phyloP scores from a whole-genome alignment of 176 grass and related monocot genomes.

The Rhynchospora breviuscula region DNA sequence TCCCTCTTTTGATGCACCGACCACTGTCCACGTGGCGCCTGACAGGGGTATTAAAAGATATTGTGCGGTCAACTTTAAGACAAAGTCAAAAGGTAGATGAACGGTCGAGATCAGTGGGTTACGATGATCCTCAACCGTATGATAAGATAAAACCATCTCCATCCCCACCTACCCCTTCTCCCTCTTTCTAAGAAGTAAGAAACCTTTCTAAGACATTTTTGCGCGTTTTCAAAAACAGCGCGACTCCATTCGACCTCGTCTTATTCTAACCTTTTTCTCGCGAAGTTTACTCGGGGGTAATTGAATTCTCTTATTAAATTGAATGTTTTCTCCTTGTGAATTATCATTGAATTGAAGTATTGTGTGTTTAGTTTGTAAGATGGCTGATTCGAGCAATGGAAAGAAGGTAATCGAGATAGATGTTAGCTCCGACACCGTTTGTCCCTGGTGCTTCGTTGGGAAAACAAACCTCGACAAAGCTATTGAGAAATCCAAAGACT shows the following conservation, averaged over 20 bases:
- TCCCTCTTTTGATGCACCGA: neutral
- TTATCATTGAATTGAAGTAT: slow-evolving; percentile 7
- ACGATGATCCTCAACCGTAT: neutral
- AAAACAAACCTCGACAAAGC: slow-evolving; percentile 85
- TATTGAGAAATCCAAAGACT: slow-evolving; percentile 66
- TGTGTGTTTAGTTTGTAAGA: slow-evolving; percentile 39
- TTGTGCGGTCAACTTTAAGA: neutral
- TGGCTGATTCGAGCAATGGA: slow-evolving; percentile 44
- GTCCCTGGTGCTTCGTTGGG: slow-evolving; percentile 97
- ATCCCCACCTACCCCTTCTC: neutral
- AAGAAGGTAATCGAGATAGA: slow-evolving; percentile 82
- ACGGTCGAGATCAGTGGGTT: neutral
- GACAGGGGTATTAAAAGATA: neutral
- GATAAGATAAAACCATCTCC: neutral
- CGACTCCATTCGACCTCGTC: neutral
- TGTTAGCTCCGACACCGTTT: slow-evolving; percentile 83
- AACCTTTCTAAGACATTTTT: neutral
- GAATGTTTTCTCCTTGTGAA: neutral
- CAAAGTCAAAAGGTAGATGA: neutral
- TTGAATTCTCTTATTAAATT: neutral
- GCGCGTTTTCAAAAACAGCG: neutral
- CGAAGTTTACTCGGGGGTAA: neutral
- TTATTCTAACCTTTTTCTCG: neutral
- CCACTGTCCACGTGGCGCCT: neutral
- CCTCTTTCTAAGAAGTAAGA: no score